Evolutionary conservation across 768 basidiomycete genomes (phyloP), one percentile per base, ranked within the genome.

Genomic region (Russula brevipes): DNA sequence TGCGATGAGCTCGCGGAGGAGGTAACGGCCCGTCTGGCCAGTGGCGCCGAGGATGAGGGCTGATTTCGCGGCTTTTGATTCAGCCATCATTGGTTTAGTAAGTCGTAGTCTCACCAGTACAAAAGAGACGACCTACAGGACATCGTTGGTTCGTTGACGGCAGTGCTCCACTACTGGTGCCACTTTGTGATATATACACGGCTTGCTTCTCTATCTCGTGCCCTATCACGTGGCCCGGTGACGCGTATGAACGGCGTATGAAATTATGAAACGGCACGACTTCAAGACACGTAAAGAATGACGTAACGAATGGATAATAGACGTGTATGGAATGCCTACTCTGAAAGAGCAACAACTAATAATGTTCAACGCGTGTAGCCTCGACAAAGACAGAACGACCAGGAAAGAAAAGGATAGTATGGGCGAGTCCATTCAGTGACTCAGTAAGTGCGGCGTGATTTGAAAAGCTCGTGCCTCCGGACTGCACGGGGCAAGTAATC

Each of bases 31-130:
- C 3, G 79, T 79, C 55, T 84, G 84, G 54, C 91, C 91, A 1
- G 90, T 91, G 1, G 84, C 85, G 19, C 91, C 91, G 47, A 93
- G 67, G 24, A 93, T 75, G 60, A 92, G 80, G n/a, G 89, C 88
- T 16, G 83, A 44, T 58, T 57, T 65, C 17, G 47, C 3, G 10
- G 52, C 59, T 46, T 24, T 35, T n/a, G 19, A 36, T 53, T 59
- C 30, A 24, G 11, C n/a, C 30, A n/a, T 38, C 42, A 12, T 30
- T 11, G 14, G n/a, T 38, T 51, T 11, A 3, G 50, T 52, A 35
- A 30, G 4, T 14, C 30, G 33, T 2, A 5, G 8, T 31, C 12
- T 24, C 33, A 9, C 3, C 5, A 44, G 24, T 24, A 36, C 24
- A 5, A 0, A 24, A 35, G 9, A 50, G 5, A n/a, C 10, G 47